Conservation (phyloP, 106 monocot genomes). For the Dendrobium chrysotoxum region DNA sequence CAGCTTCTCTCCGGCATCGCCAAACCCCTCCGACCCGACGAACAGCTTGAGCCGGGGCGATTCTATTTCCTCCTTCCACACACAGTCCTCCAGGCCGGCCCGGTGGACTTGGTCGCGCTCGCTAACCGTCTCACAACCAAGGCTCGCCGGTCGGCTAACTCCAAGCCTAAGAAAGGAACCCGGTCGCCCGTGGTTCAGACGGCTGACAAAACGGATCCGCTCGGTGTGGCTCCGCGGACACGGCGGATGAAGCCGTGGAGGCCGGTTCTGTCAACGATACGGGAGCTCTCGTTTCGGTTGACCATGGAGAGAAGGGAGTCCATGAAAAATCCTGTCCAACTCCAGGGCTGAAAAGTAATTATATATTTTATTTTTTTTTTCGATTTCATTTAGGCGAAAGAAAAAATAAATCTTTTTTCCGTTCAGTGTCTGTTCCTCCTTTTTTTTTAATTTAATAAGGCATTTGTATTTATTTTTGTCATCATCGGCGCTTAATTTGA, state of each 20-base stretch:
- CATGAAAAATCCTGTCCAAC: neutral
- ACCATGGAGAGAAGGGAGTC: constrained; percentile 30
- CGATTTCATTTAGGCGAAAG: neutral
- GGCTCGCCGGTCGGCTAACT: constrained; percentile 24
- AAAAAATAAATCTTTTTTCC: neutral
- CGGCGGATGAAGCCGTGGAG: constrained; percentile 30
- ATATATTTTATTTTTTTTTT: neutral
- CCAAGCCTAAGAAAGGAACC: constrained; percentile 4
- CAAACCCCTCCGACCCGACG: constrained; percentile 26
- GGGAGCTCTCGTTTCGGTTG: constrained; percentile 46
- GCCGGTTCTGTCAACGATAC: constrained; percentile 69
- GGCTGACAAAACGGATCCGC: neutral
- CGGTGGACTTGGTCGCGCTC: constrained; percentile 41
- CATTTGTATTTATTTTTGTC: neutral
- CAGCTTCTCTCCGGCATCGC: constrained; percentile 34
- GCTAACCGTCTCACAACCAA: constrained; percentile 41
- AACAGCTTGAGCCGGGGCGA: constrained; percentile 48
- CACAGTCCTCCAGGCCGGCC: constrained; percentile 41
- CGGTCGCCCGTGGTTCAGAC: neutral
- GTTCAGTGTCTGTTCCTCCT: no score
- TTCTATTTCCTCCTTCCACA: constrained; percentile 75
- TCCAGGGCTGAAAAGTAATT: neutral
- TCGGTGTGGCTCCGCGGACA: neutral
- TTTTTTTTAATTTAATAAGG: no score
- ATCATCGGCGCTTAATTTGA: neutral